Percentiles rank a stretch among this genome's conserved stretches.
phyloP scores from a whole-genome alignment of 495 filamentous ascomycete genomes.

The Penicillium bialowiezense region DNA sequence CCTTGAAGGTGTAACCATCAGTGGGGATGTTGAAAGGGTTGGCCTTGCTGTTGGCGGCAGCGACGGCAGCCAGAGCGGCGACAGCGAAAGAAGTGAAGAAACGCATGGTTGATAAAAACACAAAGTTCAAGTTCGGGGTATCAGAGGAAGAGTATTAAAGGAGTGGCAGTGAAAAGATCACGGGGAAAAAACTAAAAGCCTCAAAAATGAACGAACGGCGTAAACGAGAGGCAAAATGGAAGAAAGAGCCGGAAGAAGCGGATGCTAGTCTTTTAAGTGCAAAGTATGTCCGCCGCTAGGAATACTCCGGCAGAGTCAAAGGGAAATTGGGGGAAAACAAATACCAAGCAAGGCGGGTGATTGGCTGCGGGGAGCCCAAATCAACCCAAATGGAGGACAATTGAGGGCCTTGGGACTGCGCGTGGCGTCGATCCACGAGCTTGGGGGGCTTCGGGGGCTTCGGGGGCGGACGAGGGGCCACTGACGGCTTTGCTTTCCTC shows the following conservation, averaged over 20 bases:
- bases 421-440: constrained; percentile 10
- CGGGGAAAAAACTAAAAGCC: constrained; percentile 9
- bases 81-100: constrained; percentile 35
- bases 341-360: constrained; percentile 7
- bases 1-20: constrained; percentile 43
- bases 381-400: too few relatives aligned
- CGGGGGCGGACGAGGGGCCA: not conserved
- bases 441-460: constrained; percentile 1
- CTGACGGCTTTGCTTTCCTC: constrained; percentile 3
- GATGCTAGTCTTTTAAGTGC: not conserved
- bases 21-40: constrained; percentile 57
- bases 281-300: not conserved
- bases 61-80: constrained; percentile 40
- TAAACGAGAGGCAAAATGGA: constrained; percentile 8
- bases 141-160: not conserved
- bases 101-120: constrained; percentile 51
- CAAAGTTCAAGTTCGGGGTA: too few relatives aligned
- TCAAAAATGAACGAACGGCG: constrained; percentile 8
- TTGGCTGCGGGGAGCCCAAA: not conserved
- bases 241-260: not conserved
- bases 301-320: not conserved
- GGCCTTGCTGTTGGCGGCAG: constrained; percentile 26
- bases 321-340: constrained; percentile 3
- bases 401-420: not conserved
- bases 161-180: not conserved